These are phyloP conservation scores for Sporothrix mexicana DNA, from an alignment of 2,329 filamentous ascomycete species.

Conservation along the genomic window DNA sequence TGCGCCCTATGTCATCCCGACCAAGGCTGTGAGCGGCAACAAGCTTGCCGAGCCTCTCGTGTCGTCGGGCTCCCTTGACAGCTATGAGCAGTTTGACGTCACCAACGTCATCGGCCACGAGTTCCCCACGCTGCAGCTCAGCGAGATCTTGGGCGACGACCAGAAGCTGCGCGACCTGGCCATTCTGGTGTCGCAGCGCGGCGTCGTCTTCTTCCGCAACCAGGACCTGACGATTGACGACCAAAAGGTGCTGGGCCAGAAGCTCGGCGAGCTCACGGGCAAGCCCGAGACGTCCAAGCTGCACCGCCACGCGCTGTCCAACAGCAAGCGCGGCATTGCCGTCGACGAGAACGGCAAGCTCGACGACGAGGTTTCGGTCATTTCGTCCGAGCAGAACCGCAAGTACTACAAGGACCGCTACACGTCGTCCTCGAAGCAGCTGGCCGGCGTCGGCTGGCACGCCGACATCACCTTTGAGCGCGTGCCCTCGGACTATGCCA, in stretches of 20 bases:
- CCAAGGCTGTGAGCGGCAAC: conserved; percentile 37
- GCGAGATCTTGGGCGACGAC: conserved; percentile 49
- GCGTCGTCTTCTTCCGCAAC: conserved; percentile 69
- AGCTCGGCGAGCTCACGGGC: conserved; percentile 53
- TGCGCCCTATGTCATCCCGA: conserved; percentile 33
- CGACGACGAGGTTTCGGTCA: conserved; percentile 57
- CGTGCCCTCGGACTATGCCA: conserved; percentile 54
- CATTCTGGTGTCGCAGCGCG: conserved; percentile 63
- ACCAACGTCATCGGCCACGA: conserved; percentile 60
- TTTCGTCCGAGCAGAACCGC: conserved; percentile 51
- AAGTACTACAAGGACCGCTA: conserved; percentile 49
- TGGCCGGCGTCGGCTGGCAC: conserved; percentile 51
- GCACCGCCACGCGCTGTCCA: conserved; percentile 55
- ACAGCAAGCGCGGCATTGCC: conserved; percentile 53
- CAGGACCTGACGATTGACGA: conserved; percentile 60
- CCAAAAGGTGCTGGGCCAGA: conserved; percentile 59
- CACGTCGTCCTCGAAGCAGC: conserved; percentile 41
- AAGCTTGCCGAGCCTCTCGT: conserved; percentile 40
- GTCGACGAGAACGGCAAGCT: conserved; percentile 52
- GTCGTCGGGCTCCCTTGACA: conserved; percentile 42
- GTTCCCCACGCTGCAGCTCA: conserved; percentile 49
- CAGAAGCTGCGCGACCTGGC: conserved; percentile 57
- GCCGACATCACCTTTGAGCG: conserved; percentile 57
- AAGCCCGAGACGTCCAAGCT: conserved; percentile 51
- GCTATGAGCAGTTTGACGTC: conserved; percentile 46